Percentiles rank a stretch among this genome's conserved stretches.
These are phyloP conservation scores for Pseudopyricularia javanii DNA, from an alignment of 2,329 filamentous ascomycete genomes.

Conservation along the genomic window DNA sequence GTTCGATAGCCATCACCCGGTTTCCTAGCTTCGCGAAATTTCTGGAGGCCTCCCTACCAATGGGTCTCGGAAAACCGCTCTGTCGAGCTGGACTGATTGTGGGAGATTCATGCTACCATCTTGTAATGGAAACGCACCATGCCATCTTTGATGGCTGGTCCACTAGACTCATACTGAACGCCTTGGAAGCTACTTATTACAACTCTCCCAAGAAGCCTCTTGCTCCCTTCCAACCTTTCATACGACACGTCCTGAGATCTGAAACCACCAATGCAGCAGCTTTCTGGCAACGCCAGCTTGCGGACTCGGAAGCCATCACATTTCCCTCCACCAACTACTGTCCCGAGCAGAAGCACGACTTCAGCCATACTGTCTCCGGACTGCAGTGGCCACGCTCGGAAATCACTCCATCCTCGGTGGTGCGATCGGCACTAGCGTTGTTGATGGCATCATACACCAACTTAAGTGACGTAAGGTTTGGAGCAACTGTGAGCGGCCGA, in stretches of 20 bases:
- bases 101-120: neutral
- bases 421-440: neutral
- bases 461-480: constrained; percentile 40
- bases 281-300: neutral
- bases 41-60: neutral
- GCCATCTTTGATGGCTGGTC: neutral
- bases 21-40: neutral
- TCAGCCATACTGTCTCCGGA: neutral
- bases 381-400: neutral
- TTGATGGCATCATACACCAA: neutral
- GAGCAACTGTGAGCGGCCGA: constrained; percentile 45
- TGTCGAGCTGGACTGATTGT: neutral
- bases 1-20: neutral
- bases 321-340: neutral
- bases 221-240: neutral
- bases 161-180: neutral
- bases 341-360: neutral
- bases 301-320: neutral
- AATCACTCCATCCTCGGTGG: neutral
- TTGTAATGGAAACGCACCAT: neutral
- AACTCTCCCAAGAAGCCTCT: neutral
- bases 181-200: neutral
- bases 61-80: neutral
- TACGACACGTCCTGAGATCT: neutral
- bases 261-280: neutral